Conservation (phyloP, 73 alveolate species). For the Paramecium sexaurelia region DNA sequence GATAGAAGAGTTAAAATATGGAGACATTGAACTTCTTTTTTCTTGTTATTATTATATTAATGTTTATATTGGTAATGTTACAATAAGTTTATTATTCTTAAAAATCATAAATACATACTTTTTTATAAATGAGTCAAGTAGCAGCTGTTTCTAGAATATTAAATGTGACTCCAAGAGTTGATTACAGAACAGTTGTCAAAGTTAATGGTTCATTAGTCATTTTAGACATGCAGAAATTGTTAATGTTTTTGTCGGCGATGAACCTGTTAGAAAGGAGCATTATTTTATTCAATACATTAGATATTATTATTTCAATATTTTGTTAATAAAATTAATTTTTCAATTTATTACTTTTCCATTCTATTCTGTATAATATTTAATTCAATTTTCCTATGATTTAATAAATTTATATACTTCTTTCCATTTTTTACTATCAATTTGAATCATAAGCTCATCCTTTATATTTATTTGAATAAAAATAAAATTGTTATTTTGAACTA, state of each 20-base stretch:
- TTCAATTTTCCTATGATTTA: too few relatives aligned
- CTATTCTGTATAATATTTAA: too few relatives aligned
- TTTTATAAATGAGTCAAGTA: slow-evolving; percentile 53
- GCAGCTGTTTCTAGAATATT: slow-evolving; percentile 80
- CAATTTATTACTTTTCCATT: too few relatives aligned
- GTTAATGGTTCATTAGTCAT: slow-evolving; percentile 99
- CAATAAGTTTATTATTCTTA: background rate
- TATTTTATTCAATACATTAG: background rate
- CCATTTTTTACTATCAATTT: too few relatives aligned
- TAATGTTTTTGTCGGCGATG: slow-evolving; percentile 98
- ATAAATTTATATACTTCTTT: too few relatives aligned
- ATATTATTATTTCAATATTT: too few relatives aligned
- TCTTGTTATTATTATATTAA: background rate
- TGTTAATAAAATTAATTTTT: too few relatives aligned
- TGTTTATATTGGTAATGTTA: background rate
- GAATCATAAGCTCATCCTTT: too few relatives aligned
- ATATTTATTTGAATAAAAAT: too few relatives aligned
- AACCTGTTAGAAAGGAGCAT: slow-evolving; percentile 96
- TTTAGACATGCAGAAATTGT: slow-evolving; percentile 96
- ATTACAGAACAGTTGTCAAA: slow-evolving; percentile 98
- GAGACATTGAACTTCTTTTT: slow-evolving; percentile 82
- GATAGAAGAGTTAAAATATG: slow-evolving; percentile 96
- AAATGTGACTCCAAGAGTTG: slow-evolving; percentile 97
- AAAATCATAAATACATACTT: background rate
- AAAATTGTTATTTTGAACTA: too few relatives aligned